phyloP scores from a whole-genome alignment of 805 yeast genomes.

The Wickerhamiella kurtzmanii region DNA sequence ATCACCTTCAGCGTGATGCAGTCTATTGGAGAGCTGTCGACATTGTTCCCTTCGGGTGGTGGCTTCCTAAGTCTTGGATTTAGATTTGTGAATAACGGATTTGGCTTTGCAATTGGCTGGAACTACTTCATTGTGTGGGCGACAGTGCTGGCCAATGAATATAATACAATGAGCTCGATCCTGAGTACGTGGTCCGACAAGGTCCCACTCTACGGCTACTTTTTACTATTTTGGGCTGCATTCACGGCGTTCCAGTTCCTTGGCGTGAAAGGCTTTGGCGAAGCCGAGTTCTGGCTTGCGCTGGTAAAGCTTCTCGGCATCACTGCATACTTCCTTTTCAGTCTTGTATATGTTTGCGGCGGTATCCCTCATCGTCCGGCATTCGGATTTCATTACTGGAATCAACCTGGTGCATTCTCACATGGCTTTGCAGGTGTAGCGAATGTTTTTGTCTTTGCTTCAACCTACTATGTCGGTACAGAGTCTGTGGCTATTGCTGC shows the following conservation, averaged over 20 bases:
- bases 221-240: slow-evolving; percentile 37
- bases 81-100: slow-evolving; percentile 33
- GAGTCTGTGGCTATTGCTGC: slow-evolving; percentile 48
- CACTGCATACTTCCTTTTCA: slow-evolving; percentile 39
- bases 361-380: slow-evolving; percentile 37
- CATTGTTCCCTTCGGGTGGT: slow-evolving; percentile 39
- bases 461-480: slow-evolving; percentile 43
- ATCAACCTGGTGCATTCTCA: slow-evolving; percentile 33
- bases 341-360: slow-evolving; percentile 43
- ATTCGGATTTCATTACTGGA: slow-evolving; percentile 46
- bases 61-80: slow-evolving; percentile 36
- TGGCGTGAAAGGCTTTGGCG: slow-evolving; percentile 43
- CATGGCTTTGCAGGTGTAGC: slow-evolving; percentile 33
- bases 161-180: slow-evolving; percentile 32
- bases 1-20: slow-evolving; percentile 40
- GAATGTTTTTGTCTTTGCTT: slow-evolving; percentile 40
- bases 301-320: slow-evolving; percentile 42
- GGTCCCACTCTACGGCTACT: slow-evolving; percentile 35
- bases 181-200: slow-evolving; percentile 35
- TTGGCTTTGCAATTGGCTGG: slow-evolving; percentile 34
- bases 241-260: slow-evolving; percentile 33
- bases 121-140: slow-evolving; percentile 38
- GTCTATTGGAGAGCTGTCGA: slow-evolving; percentile 40
- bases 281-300: slow-evolving; percentile 47
- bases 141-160: slow-evolving; percentile 35